phyloP scores from a whole-genome alignment of 139 green algal genomes.

The Coelastrella sp. region DNA sequence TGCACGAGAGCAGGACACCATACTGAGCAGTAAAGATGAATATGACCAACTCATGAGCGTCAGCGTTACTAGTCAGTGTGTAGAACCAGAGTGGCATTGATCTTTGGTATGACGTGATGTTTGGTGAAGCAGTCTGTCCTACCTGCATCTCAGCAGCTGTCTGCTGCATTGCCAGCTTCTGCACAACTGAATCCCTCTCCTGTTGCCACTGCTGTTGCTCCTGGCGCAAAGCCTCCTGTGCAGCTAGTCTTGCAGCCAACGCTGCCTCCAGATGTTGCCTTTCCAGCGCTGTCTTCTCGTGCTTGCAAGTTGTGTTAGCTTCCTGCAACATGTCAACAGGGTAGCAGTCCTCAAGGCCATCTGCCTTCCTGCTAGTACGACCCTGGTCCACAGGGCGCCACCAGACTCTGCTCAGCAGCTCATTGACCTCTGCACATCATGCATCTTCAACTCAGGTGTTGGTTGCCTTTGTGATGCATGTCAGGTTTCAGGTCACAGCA shows the following conservation, averaged over 20 bases:
- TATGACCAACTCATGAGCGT: too few relatives aligned
- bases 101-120: too few relatives aligned
- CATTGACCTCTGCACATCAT: too few relatives aligned
- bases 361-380: too few relatives aligned
- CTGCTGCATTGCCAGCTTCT: conserved; percentile 31
- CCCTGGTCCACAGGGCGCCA: too few relatives aligned
- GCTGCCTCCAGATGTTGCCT: conserved; percentile 2
- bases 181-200: conserved; percentile 14
- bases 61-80: too few relatives aligned
- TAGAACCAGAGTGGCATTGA: too few relatives aligned
- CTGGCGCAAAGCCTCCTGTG: conserved; percentile 7
- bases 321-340: neutral
- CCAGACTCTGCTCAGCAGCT: too few relatives aligned
- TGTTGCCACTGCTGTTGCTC: conserved; percentile 20
- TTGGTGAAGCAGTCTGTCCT: neutral
- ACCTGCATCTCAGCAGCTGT: conserved; percentile 30
- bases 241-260: neutral
- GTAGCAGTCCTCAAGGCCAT: neutral
- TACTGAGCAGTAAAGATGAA: too few relatives aligned
- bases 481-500: too few relatives aligned
- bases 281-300: neutral
- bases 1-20: neutral
- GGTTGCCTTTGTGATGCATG: too few relatives aligned
- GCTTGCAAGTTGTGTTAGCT: neutral
- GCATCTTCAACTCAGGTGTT: too few relatives aligned